Percentiles rank a stretch among this genome's conserved stretches.
phyloP scores from a whole-genome alignment of 108 stramenopile genomes.

The Ochromonas danica region DNA sequence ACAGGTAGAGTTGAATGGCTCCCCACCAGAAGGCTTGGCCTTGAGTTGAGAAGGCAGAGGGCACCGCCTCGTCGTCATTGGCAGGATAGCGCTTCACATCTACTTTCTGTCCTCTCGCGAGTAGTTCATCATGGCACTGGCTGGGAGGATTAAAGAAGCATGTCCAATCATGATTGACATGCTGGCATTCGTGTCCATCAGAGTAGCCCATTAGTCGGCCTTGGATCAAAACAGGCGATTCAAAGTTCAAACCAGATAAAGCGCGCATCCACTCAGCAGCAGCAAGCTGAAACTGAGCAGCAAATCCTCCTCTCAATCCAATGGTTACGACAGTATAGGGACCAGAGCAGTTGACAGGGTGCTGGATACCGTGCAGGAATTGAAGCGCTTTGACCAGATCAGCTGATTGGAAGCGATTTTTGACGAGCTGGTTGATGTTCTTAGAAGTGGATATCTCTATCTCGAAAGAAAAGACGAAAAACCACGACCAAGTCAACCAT shows the following conservation, averaged over 20 bases:
- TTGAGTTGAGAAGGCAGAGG: neutral
- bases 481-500: no score
- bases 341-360: no score
- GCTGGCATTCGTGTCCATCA: slow-evolving; percentile 12
- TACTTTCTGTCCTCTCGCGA: neutral
- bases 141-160: neutral
- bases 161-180: neutral
- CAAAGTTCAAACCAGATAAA: neutral
- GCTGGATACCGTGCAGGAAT: no score
- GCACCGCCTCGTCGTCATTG: neutral
- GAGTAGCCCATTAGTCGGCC: neutral
- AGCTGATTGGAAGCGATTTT: no score
- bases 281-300: slow-evolving; percentile 1
- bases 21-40: slow-evolving; percentile 23
- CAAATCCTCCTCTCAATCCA: slow-evolving; percentile 4
- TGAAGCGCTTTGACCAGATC: no score
- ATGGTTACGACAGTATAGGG: no score
- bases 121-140: neutral
- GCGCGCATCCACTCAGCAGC: neutral
- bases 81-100: neutral
- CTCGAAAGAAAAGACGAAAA: no score
- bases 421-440: no score
- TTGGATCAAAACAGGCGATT: neutral
- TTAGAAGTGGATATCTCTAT: no score
- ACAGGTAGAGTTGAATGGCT: neutral